These are phyloP conservation scores for Hortaea sp. DNA, from an alignment of 2,329 filamentous ascomycete genomes.

Conservation along the genomic window DNA sequence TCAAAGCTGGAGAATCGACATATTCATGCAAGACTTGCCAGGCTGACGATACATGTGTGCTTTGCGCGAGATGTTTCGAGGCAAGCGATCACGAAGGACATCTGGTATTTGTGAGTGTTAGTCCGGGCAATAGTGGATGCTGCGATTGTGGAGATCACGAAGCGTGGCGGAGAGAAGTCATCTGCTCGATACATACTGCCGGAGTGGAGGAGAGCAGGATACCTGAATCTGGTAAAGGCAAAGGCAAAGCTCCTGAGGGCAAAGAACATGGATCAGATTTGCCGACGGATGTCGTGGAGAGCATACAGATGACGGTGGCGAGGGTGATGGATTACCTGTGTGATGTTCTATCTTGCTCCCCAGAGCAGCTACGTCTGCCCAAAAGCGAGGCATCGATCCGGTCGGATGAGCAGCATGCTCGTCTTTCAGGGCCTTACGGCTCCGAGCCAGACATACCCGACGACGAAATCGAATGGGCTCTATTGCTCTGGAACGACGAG, in stretches of 20 bases:
- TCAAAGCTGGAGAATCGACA: conserved; percentile 85
- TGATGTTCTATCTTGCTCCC: conserved; percentile 95
- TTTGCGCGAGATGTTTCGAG: conserved; percentile 91
- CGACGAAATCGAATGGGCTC: conserved; percentile 60
- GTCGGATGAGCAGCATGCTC: conserved; percentile 70
- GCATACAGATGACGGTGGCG: conserved; percentile 76
- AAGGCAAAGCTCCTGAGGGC: conserved; percentile 48
- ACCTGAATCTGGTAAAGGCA: conserved; percentile 23
- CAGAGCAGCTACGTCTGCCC: conserved; percentile 78
- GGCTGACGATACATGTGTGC: conserved; percentile 86
- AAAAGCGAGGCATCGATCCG: conserved; percentile 76
- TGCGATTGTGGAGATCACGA: conserved; percentile 96
- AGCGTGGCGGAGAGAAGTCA: conserved; percentile 79
- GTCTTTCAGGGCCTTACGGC: conserved; percentile 60
- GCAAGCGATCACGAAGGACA: conserved; percentile 90
- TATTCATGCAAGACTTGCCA: conserved; percentile 93
- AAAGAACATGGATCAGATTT: conserved; percentile 31
- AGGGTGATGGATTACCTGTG: conserved; percentile 88
- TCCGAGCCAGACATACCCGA: conserved; percentile 45
- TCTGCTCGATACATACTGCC: conserved; percentile 82
- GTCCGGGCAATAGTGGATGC: conserved; percentile 84
- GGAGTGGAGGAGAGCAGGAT: conserved; percentile 7
- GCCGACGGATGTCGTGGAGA: conserved; percentile 64
- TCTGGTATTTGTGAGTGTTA: conserved; percentile 79
- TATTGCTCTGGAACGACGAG: conserved; percentile 95